Percentiles rank a stretch among this genome's conserved stretches.
Conservation (phyloP, 176 grass and related monocot genomes). For the Otatea glauca region DNA sequence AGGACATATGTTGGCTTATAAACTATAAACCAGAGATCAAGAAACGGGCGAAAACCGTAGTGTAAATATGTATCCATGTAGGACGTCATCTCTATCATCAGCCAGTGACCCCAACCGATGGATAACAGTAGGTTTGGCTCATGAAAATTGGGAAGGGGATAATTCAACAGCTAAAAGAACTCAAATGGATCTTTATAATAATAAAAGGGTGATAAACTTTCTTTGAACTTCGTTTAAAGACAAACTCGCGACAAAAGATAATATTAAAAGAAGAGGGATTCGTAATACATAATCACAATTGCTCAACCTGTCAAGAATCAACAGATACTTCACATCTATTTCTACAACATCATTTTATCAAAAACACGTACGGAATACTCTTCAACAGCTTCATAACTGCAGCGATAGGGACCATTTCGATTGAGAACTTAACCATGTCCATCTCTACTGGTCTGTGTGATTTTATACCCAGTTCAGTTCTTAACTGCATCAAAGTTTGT, state of each 20-base stretch:
- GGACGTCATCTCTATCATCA: neutral
- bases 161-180: neutral
- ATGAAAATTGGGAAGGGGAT: neutral
- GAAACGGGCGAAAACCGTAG: too few species aligned
- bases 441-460: neutral
- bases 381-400: neutral
- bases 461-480: neutral
- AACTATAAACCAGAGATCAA: too few species aligned
- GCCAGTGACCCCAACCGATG: too few species aligned
- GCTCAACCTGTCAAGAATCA: conserved; percentile 28
- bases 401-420: neutral
- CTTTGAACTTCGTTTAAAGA: neutral
- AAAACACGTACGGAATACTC: conserved; percentile 1
- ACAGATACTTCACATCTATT: conserved; percentile 42
- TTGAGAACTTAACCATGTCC: neutral
- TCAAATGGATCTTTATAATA: conserved; percentile 3
- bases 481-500: too few species aligned
- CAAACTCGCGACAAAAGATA: neutral
- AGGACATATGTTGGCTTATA: too few species aligned
- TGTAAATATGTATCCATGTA: too few species aligned
- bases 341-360: conserved; percentile 39
- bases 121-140: neutral
- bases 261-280: conserved; percentile 6
- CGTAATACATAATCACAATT: conserved; percentile 39
- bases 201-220: neutral